Base-by-base conservation (phyloP, 345 rosid genomes). In the Anacardium occidentale region DNA sequence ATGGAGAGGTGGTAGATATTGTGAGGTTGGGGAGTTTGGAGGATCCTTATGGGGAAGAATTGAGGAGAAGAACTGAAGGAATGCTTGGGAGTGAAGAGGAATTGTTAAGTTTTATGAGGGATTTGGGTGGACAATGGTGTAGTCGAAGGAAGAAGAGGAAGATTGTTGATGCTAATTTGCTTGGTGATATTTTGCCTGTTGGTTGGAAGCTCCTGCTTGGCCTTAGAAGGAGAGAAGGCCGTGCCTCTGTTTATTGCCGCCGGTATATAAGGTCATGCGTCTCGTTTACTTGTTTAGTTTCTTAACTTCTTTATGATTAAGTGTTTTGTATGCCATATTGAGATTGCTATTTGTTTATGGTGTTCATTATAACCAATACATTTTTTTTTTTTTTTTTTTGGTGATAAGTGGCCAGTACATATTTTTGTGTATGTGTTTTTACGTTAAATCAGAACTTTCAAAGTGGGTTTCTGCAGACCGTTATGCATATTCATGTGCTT, bases 91-190 rank as follows among this genome's bases (percentile, higher is more conserved):
- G 72, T 40, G 96, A 91, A 73, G 93, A 85, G 71, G 85, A 82
- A 55, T 74, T 91, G 78, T 74, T 91, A 51, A 89, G 76, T 22
- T 87, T 91, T 75, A 74, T 89, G 71, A 82, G 83, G 69, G 84
- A 81, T 44, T 71, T 87, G 76, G 89, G 83, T 42, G 93, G 93
- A 70, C 85, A 87, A 13, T 89, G 96, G 93, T 90, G 96, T 44
- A 87, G 93, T 66, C 78, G 93, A 85, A 85, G 96, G 85, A 89
- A 83, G 85, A 91, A 80, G 82, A 85, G 96, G 85, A 91, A 81
- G 86, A 83, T 91, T 76, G 89, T 91, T 2, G 93, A 91, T 77
- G 96, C 96, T 6, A 12, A 76, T 45, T 68, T 81, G 59, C 83
- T 90, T 14, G 93, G 93, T 22, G 85, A 84, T 48, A 56, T 53